Base-by-base conservation (phyloP, 2,329 filamentous ascomycete genomes). In the Fusarium paranaense region DNA sequence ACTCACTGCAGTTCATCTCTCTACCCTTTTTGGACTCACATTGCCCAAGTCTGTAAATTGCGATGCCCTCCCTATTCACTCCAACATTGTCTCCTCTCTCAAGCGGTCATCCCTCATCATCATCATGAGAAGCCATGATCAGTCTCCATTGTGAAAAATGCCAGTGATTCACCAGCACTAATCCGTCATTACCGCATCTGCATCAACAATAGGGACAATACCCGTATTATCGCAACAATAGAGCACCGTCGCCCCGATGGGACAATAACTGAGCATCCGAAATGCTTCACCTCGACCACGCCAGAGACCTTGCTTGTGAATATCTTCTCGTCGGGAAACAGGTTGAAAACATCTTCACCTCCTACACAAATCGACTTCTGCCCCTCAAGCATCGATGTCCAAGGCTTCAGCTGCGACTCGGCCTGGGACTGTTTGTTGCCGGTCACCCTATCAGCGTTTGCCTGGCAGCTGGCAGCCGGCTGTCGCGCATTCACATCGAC, bases 401-500 rank as follows among this genome's bases (percentile, higher is more conserved):
- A 37, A 27, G 13, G 7, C 57, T 50, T 30, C 20, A 11, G 10
- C 13, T 30, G 14, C n/a, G 16, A 22, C 58, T 58, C 42, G 14
- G 18, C n/a, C 22, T 16, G 37, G 40, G n/a, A 27, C 45, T n/a
- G 40, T 45, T 38, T 47, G 47, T 1, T 11, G 47, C 9, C 9
- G 16, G 47, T 52, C 64, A 47, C 52, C 40, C 73, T 69, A 60
- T 37, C 33, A 66, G 58, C 47, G 54, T 54, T 45, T 58, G 33
- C 20, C 61, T 64, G 58, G 45, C 71, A 72, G 65, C 64, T 74
- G 71, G 35, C 38, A n/a, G 37, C 60, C 71, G 69, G 68, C 64
- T 74, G 71, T 56, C 64, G 35, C 47, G 33, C 64, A 69, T 72
- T 64, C 71, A 74, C 61, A 14, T 65, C 54, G 20, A n/a, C 57